Evolutionary conservation across 371 early-diverging fungal genomes (phyloP).

Genomic region (Dipsacomyces acuminosporus): DNA sequence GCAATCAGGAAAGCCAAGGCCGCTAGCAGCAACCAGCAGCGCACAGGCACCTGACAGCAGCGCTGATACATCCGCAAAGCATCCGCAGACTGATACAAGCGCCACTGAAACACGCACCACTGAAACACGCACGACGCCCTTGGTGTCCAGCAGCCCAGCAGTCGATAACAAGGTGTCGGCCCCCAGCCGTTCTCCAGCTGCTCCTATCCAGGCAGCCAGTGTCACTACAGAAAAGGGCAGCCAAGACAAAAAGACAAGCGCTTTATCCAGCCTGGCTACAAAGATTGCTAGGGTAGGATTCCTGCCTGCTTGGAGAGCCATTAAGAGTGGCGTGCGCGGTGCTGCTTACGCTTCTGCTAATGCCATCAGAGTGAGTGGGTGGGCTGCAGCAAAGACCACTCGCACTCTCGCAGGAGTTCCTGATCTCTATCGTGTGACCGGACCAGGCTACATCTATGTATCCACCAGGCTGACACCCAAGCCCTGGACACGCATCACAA

Average conservation of each 20-base stretch:
- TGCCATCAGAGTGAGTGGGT: slow-evolving; percentile 12
- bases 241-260: not conserved
- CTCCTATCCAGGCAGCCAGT: slow-evolving; percentile 16
- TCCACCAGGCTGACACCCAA: slow-evolving; percentile 37
- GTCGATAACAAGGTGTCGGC: slow-evolving; percentile 17
- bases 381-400: slow-evolving; percentile 26
- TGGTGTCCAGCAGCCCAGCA: slow-evolving; percentile 20
- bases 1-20: slow-evolving; percentile 21
- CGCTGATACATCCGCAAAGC: not conserved
- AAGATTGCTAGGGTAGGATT: slow-evolving; percentile 1
- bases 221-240: slow-evolving; percentile 2
- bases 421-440: slow-evolving; percentile 37
- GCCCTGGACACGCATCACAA: slow-evolving; percentile 34
- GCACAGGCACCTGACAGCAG: not conserved
- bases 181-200: slow-evolving; percentile 26
- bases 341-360: slow-evolving; percentile 17
- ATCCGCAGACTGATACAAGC: not conserved
- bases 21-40: not conserved
- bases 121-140: slow-evolving; percentile 4
- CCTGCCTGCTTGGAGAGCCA: slow-evolving; percentile 9
- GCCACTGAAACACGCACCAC: not conserved
- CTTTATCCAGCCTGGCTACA: not conserved
- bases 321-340: slow-evolving; percentile 1
- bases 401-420: slow-evolving; percentile 40
- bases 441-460: slow-evolving; percentile 40